phyloP scores from a whole-genome alignment of 805 yeast genomes.

The Saccharomyces eubayanus region DNA sequence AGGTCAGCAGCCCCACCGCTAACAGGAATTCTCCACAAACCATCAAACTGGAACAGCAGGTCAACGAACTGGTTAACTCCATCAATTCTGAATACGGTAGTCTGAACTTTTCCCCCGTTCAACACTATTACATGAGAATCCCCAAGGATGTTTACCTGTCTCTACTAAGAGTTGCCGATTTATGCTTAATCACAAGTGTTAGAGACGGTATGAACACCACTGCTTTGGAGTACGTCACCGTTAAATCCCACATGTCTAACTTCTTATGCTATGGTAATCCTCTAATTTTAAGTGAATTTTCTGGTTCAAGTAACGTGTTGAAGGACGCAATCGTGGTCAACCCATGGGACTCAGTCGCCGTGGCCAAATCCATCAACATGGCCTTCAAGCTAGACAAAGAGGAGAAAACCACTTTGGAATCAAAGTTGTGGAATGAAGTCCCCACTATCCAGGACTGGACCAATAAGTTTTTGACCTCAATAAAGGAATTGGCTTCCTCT shows the following conservation, averaged over 20 bases:
- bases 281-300: conserved; percentile 81
- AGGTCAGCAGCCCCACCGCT: conserved; percentile 68
- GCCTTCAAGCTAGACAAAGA: conserved; percentile 49
- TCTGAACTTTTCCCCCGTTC: conserved; percentile 77
- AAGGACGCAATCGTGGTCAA: conserved; percentile 75
- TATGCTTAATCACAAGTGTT: conserved; percentile 80
- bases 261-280: conserved; percentile 45
- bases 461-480: conserved; percentile 44
- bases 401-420: conserved; percentile 40
- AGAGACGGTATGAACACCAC: conserved; percentile 97
- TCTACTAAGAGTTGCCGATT: conserved; percentile 76
- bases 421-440: conserved; percentile 54
- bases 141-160: conserved; percentile 86
- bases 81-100: conserved; percentile 83
- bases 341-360: conserved; percentile 96
- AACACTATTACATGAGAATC: conserved; percentile 85
- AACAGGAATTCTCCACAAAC: conserved; percentile 34
- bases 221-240: conserved; percentile 81
- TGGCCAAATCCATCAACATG: conserved; percentile 72
- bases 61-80: conserved; percentile 67
- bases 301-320: conserved; percentile 73
- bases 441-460: conserved; percentile 80
- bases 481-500: conserved; percentile 30
- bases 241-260: conserved; percentile 50
- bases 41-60: conserved; percentile 65